Percentiles rank a stretch among this genome's conserved stretches.
phyloP scores from a whole-genome alignment of 352 stramenopile species.

The Peronosclerospora sorghi region DNA sequence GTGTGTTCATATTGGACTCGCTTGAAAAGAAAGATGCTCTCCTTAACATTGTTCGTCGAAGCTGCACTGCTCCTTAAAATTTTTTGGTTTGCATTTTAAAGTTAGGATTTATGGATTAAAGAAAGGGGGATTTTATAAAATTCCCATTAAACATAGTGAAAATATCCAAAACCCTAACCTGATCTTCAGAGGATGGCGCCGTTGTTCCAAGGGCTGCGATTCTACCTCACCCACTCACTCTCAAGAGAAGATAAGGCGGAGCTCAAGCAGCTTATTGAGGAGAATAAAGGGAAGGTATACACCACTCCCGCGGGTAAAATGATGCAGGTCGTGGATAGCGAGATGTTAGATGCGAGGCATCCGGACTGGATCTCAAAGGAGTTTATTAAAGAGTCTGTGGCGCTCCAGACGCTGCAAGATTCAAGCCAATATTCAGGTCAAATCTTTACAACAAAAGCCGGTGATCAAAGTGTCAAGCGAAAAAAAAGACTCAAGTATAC shows the following conservation, averaged over 20 bases:
- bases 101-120: too few species aligned
- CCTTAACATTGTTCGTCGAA: slow-evolving; percentile 32
- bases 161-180: slow-evolving; percentile 4
- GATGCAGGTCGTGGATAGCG: slow-evolving; percentile 33
- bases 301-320: neutral
- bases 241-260: slow-evolving; percentile 11
- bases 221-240: slow-evolving; percentile 29
- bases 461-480: neutral
- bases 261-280: slow-evolving; percentile 18
- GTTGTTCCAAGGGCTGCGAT: slow-evolving; percentile 26
- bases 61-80: too few species aligned
- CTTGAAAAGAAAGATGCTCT: slow-evolving; percentile 40
- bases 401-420: slow-evolving; percentile 19
- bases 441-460: slow-evolving; percentile 3
- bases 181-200: too few species aligned
- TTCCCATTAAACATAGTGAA: too few species aligned
- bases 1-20: slow-evolving; percentile 51
- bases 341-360: slow-evolving; percentile 13
- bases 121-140: too few species aligned
- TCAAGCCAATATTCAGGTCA: slow-evolving; percentile 24
- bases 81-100: too few species aligned
- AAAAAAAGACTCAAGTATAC: slow-evolving; percentile 21
- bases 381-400: slow-evolving; percentile 42
- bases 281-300: slow-evolving; percentile 28
- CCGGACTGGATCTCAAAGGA: slow-evolving; percentile 28